Conservation (phyloP, 1,139 yeast species). For the Chernovozyma sophiae-reginae region DNA sequence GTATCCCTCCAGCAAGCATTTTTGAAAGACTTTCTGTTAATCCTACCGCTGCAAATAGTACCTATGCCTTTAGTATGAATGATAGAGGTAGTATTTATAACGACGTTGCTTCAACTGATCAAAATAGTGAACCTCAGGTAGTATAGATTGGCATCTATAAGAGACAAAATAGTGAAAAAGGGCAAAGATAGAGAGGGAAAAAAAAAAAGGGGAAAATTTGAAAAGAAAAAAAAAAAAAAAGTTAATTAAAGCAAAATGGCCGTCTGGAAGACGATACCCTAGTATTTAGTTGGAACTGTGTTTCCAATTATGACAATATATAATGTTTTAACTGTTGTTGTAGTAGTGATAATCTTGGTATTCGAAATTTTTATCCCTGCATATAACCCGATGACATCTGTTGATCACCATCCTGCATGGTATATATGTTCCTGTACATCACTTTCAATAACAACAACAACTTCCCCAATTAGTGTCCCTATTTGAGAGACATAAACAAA, state of each 20-base stretch:
- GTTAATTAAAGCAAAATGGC: too few species aligned
- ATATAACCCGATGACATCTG: too few species aligned
- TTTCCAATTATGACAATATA: too few species aligned
- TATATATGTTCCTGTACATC: neutral
- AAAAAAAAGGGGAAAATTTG: too few species aligned
- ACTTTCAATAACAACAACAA: neutral
- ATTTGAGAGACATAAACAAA: neutral
- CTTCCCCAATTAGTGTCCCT: constrained; percentile 1
- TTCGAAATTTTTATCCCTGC: too few species aligned
- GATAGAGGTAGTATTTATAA: constrained; percentile 18
- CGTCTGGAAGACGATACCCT: too few species aligned
- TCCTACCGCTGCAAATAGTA: constrained; percentile 27
- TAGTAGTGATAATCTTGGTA: too few species aligned
- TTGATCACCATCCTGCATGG: too few species aligned
- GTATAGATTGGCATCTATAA: neutral
- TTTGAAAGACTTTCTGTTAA: constrained; percentile 45
- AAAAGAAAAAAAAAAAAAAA: too few species aligned
- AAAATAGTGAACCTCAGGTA: constrained; percentile 1
- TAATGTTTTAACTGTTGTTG: too few species aligned
- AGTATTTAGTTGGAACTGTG: too few species aligned
- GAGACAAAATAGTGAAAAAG: neutral
- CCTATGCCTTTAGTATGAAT: constrained; percentile 24
- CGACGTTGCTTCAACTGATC: constrained; percentile 4
- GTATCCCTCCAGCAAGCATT: constrained; percentile 64
- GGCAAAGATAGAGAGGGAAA: neutral